phyloP scores from a whole-genome alignment of 345 rosid species.

The Rhizophora apiculata region DNA sequence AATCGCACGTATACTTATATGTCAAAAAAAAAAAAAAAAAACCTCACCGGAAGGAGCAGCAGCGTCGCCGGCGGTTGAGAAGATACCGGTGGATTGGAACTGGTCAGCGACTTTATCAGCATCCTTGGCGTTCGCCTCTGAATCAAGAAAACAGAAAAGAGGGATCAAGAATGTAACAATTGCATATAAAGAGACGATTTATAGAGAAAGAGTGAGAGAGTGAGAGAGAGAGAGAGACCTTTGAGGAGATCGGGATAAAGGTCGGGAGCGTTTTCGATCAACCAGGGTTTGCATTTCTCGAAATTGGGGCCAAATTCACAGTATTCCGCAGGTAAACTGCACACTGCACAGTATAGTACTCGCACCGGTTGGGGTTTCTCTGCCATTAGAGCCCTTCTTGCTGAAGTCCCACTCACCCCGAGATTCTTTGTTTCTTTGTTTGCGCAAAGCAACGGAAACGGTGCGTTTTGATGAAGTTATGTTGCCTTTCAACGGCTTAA shows the following conservation, averaged over 20 bases:
- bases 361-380: conserved; percentile 70
- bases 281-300: conserved; percentile 91
- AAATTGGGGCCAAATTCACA: conserved; percentile 95
- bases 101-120: conserved; percentile 60
- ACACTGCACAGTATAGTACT: conserved; percentile 69
- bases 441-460: background rate
- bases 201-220: background rate
- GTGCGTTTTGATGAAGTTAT: no score
- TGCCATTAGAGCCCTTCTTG: conserved; percentile 35
- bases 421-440: background rate
- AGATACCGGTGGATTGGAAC: conserved; percentile 65
- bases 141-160: background rate
- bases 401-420: background rate
- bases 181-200: background rate
- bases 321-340: conserved; percentile 88
- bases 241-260: conserved; percentile 84
- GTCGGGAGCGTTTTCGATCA: conserved; percentile 69
- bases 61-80: conserved; percentile 51
- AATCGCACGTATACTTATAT: no score
- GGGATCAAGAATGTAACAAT: background rate
- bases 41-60: conserved; percentile 42
- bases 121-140: conserved; percentile 64
- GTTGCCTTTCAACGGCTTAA: no score
- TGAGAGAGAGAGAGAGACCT: conserved; percentile 31
- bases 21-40: conserved; percentile 11